These are phyloP conservation scores for Flueggea neowawraea DNA, from an alignment of 441 rosid genomes.

Conservation along the genomic window DNA sequence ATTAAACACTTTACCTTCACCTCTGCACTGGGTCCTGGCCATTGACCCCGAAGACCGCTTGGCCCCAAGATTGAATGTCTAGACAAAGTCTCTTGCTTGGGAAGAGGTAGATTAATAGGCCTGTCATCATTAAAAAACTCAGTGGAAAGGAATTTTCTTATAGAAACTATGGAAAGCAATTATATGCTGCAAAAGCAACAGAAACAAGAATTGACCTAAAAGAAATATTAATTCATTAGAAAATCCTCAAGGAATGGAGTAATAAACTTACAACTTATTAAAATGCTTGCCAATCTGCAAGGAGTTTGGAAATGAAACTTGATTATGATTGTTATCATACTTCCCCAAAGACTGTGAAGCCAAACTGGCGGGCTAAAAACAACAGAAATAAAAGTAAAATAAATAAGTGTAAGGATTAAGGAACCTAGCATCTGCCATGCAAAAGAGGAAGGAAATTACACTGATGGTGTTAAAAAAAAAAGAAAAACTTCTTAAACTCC, in stretches of 20 bases:
- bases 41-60: conserved; percentile 78
- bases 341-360: conserved; percentile 49
- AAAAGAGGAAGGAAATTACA: not conserved
- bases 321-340: conserved; percentile 36
- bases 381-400: conserved; percentile 10
- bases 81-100: conserved; percentile 87
- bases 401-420: not conserved
- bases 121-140: conserved; percentile 39
- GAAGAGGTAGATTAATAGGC: conserved; percentile 62
- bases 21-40: conserved; percentile 75
- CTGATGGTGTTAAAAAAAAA: not conserved
- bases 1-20: conserved; percentile 49
- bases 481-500: not conserved
- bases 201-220: too few relatives aligned
- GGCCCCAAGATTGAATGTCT: conserved; percentile 96
- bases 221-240: too few relatives aligned
- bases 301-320: conserved; percentile 31
- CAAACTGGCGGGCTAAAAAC: conserved; percentile 45
- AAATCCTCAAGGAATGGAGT: not conserved
- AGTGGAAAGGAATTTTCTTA: not conserved
- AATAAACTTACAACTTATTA: conserved; percentile 69
- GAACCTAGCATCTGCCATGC: too few relatives aligned
- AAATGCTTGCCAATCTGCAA: conserved; percentile 68
- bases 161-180: too few relatives aligned
- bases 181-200: too few relatives aligned